Base-by-base conservation (phyloP, 805 yeast species). In the Saccharomycopsis lassenensis region DNA sequence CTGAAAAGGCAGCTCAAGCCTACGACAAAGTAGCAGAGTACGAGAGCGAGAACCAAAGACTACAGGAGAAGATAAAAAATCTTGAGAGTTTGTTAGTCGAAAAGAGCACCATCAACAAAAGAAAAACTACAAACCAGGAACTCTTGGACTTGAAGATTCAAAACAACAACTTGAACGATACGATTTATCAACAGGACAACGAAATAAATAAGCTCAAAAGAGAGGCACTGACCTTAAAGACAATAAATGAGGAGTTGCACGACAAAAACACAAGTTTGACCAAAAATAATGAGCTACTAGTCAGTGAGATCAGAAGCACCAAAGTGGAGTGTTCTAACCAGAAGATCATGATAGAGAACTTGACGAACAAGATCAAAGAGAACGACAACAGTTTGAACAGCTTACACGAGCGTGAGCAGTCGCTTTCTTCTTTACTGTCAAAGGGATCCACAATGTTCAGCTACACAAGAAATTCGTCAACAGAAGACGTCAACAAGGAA, bases 1-100 rank as follows among this genome's bases (percentile, higher is more conserved):
- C 42, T 1, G 42, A 40, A 21, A 43, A 33, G 30, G 42, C 46
- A 2, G 44, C 46, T 11, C 38, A 35, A 14, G 46, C 46, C 5
- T 43, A 34, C 19, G 46, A 41, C 29, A 36, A 43, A 31, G 39
- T 43, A 5, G 46, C 37, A 10, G 44, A 43, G 16, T 17, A 19
- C 5, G 38, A 43, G 27, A 19, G 31, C 11, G 41, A 40, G 17
- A 43, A 43, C 16, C 31, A 33, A 28, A 16, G 36, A 4, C 36
- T 43, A 15, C 16, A 23, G 12, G 44, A 43, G 17, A 40, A 43
- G 24, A 35, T 40, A 11, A 34, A 26, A 20, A 37, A 34, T 16
- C 27, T 43, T 7, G 46, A 42, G 24, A 24, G 27, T 12, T 23
- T 35, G 4, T 24, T 41, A 7, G 25, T 33, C 30, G 35, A 41